Percentiles rank a stretch among this genome's conserved stretches.
Evolutionary conservation across 495 filamentous ascomycete species (phyloP).

Genomic region (Penicillium simplicissimum): DNA sequence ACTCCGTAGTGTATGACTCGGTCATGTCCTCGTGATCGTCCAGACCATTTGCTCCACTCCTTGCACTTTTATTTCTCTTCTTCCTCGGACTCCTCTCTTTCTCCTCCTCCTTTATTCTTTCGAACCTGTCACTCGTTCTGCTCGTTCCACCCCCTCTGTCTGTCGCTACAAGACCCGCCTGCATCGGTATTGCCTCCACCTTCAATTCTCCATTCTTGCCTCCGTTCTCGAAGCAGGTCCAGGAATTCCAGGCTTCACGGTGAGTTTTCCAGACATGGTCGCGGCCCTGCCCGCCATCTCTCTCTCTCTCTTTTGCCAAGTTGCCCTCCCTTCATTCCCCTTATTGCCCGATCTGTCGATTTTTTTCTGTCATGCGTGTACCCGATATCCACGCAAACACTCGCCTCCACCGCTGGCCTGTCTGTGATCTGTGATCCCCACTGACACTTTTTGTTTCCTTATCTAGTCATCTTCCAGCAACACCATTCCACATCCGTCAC

Average conservation of each 20-base stretch:
- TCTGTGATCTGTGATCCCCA: background rate
- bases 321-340: constrained; percentile 24
- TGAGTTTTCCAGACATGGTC: constrained; percentile 17
- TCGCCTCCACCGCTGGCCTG: background rate
- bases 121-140: constrained; percentile 8
- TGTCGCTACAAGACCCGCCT: constrained; percentile 8
- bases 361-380: constrained; percentile 6
- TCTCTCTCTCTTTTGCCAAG: no score
- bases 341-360: constrained; percentile 1
- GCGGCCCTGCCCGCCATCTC: background rate
- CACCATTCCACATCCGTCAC: background rate
- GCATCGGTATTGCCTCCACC: background rate
- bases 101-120: constrained; percentile 14
- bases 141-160: background rate
- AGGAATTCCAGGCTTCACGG: constrained; percentile 9
- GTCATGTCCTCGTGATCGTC: constrained; percentile 13
- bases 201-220: background rate
- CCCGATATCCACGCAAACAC: constrained; percentile 1
- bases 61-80: constrained; percentile 15
- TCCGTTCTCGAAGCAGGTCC: constrained; percentile 10
- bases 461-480: background rate
- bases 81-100: constrained; percentile 9
- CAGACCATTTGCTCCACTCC: background rate
- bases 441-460: background rate
- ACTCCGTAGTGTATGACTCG: background rate